Base-by-base conservation (phyloP, 495 filamentous ascomycete species). In the Staphylotrichum tortipilum region DNA sequence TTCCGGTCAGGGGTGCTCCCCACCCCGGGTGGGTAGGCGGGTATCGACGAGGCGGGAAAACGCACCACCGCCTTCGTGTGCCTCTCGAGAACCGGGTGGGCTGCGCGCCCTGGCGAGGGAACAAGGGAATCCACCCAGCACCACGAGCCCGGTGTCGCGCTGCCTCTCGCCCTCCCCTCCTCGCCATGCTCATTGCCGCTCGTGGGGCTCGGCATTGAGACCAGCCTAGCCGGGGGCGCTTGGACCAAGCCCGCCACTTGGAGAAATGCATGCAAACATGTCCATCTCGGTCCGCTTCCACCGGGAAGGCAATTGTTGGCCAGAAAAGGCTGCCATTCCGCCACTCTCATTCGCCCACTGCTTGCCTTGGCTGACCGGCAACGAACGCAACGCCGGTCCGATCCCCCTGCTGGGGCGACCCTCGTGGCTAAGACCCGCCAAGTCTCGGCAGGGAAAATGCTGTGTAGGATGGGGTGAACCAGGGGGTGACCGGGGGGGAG, bases 361-460 rank as follows among this genome's bases (percentile, higher is more conserved):
- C 41, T 51, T 38, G 46, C 45, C 29, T 17, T 39, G 39, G 22
- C 22, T 42, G 45, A 54, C 55, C 49, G 44, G 59, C 52, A 44
- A 24, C 44, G 7, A 45, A 59, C 57, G 54, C 60, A 54, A 40
- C 57, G 50, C 57, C 57, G 60, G 60, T 57, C 60, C 60, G 60
- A 57, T 54, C 52, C 52, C 53, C 50, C 38, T 37, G 24, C 28
- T 40, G 40, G 43, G 48, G 31, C 36, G 38, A 38, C 39, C 45
- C 38, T 42, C 40, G 36, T 51, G 53, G 54, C 40, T 28, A 41
- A 45, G 52, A 33, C 26, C 40, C 35, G 57, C 59, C 59, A 59
- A 62, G 56, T 5, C 56, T 54, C 38, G 57, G 49, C 49, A 55
- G 39, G 55, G 41, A 42, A 33, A 49, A 47, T 35, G 38, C 15